Evolutionary conservation across 495 filamentous ascomycete species (phyloP).

Genomic region (Clavariopsis aquatica): DNA sequence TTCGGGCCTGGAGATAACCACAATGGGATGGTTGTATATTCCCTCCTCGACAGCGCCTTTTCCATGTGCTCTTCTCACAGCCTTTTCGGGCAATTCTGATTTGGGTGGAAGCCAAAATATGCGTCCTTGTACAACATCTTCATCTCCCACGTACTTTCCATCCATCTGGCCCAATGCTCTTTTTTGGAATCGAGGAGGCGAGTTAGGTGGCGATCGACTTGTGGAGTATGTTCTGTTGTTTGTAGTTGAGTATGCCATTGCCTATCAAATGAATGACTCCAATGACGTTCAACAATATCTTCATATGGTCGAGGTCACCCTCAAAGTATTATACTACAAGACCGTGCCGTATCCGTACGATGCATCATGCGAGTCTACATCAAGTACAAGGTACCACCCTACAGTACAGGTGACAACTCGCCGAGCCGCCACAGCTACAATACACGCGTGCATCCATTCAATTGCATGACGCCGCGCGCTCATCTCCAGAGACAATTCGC

Average conservation of each 20-base stretch:
- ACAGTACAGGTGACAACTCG: not conserved
- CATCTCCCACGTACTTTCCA: conserved; percentile 13
- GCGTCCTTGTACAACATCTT: conserved; percentile 28
- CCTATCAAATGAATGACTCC: conserved; percentile 8
- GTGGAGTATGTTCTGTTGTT: not conserved
- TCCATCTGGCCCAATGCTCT: conserved; percentile 17
- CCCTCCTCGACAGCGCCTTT: conserved; percentile 36
- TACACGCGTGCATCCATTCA: not conserved
- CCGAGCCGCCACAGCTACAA: not conserved
- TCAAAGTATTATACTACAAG: not conserved
- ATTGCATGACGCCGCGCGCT: not conserved
- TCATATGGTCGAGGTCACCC: not conserved
- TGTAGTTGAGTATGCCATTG: conserved; percentile 5
- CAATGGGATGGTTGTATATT: conserved; percentile 36
- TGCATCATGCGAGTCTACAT: not conserved
- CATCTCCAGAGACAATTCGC: not conserved
- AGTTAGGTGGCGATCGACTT: not conserved
- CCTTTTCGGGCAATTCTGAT: conserved; percentile 23
- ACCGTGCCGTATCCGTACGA: not conserved
- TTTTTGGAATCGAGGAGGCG: not conserved
- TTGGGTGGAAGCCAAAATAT: conserved; percentile 36
- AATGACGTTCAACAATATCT: not conserved
- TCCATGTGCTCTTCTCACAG: conserved; percentile 32
- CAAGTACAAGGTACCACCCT: not conserved
- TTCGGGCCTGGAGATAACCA: conserved; percentile 26